Conservation (phyloP, 495 filamentous ascomycete species). For the Penicillium arizonense region DNA sequence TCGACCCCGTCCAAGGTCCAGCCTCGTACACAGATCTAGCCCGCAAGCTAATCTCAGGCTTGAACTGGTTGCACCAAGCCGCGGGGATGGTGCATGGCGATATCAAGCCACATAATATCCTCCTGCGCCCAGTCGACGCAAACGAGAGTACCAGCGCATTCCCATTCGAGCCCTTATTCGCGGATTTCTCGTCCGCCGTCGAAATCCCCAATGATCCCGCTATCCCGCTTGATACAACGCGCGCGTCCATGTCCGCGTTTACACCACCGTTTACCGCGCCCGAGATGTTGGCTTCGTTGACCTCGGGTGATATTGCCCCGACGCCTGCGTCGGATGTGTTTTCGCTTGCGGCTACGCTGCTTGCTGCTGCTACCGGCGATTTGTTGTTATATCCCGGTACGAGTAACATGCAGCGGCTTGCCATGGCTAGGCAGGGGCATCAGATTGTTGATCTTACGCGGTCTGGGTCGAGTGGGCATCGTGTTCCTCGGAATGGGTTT, state of each 20-base stretch:
- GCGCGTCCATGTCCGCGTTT: slow-evolving; percentile 42
- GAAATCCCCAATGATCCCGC: slow-evolving; percentile 19
- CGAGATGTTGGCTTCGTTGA: slow-evolving; percentile 42
- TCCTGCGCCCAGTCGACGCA: slow-evolving; percentile 25
- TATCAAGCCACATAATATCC: slow-evolving; percentile 45
- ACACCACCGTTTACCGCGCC: slow-evolving; percentile 61
- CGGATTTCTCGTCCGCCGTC: slow-evolving; percentile 61
- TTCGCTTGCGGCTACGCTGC: slow-evolving; percentile 54
- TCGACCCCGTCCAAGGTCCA: slow-evolving; percentile 47
- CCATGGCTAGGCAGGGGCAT: slow-evolving; percentile 49
- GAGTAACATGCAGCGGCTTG: slow-evolving; percentile 39
- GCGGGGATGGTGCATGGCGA: slow-evolving; percentile 47
- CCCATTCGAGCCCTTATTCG: slow-evolving; percentile 47
- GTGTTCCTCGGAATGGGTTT: slow-evolving; percentile 41
- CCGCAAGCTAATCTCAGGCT: slow-evolving; percentile 44
- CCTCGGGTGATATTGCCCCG: slow-evolving; percentile 16
- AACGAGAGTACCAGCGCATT: slow-evolving; percentile 18
- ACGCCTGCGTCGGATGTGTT: slow-evolving; percentile 38
- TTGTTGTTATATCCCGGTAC: slow-evolving; percentile 50
- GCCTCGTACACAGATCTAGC: slow-evolving; percentile 46
- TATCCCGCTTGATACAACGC: slow-evolving; percentile 11
- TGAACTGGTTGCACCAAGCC: slow-evolving; percentile 49
- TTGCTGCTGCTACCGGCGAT: slow-evolving; percentile 54
- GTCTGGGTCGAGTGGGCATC: slow-evolving; percentile 35
- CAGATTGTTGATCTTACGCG: slow-evolving; percentile 46